Conservation (phyloP, 192 early-diverging fungal genomes). For the Phlyctochytrium arcticum region DNA sequence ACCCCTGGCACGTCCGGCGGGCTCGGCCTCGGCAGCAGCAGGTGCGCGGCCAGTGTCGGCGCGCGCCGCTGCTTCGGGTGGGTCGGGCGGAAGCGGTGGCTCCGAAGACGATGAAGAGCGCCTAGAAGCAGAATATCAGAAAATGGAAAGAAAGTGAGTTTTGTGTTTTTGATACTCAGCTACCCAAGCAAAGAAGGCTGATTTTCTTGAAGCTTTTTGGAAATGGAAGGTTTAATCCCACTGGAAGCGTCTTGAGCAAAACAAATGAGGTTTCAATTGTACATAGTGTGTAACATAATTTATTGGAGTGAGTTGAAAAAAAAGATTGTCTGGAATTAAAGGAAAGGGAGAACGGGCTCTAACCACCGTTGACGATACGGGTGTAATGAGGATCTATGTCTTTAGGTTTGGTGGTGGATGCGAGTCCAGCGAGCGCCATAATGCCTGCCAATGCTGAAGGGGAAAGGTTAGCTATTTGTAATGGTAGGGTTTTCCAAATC, state of each 20-base stretch:
- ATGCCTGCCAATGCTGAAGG: background rate
- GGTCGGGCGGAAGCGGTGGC: too few species aligned
- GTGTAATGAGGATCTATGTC: background rate
- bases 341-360: too few species aligned
- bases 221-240: slow-evolving; percentile 24
- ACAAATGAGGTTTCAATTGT: too few species aligned
- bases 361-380: background rate
- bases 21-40: background rate
- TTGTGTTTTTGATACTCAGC: too few species aligned
- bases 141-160: slow-evolving; percentile 33
- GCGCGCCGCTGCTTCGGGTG: too few species aligned
- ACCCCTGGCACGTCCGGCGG: background rate
- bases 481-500: background rate
- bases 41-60: background rate
- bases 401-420: background rate
- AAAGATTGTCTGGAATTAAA: too few species aligned
- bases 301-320: too few species aligned
- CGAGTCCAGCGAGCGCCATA: slow-evolving; percentile 1
- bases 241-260: background rate
- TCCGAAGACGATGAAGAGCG: slow-evolving; percentile 36
- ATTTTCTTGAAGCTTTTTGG: slow-evolving; percentile 24
- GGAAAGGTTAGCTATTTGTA: background rate
- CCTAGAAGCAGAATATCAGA: slow-evolving; percentile 33
- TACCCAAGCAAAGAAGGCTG: too few species aligned
- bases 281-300: too few species aligned